Evolutionary conservation across 2,329 filamentous ascomycete species (phyloP).

Genomic region (Fonsecaea nubica): DNA sequence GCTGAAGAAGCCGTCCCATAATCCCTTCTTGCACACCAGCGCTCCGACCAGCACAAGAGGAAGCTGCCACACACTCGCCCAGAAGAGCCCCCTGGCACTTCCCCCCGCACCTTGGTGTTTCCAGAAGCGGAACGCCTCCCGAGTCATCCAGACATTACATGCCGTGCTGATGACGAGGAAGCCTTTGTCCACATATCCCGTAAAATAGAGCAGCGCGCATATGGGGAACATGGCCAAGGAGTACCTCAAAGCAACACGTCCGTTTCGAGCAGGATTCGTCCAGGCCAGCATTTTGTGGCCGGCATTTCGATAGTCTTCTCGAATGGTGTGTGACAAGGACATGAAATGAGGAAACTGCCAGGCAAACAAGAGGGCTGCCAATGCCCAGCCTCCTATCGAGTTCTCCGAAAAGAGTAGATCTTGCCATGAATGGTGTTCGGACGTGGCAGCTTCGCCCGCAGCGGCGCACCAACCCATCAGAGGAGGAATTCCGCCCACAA

Average conservation of each 20-base stretch:
- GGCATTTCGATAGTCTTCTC: conserved; percentile 81
- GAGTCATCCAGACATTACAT: conserved; percentile 84
- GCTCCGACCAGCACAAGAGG: conserved; percentile 88
- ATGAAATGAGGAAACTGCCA: conserved; percentile 99
- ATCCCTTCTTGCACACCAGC: conserved; percentile 89
- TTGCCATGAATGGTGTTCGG: conserved; percentile 72
- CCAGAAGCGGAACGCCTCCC: conserved; percentile 83
- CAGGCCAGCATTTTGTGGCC: conserved; percentile 78
- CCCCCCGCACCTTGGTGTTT: conserved; percentile 76
- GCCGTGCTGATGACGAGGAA: conserved; percentile 81
- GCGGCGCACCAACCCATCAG: conserved; percentile 98
- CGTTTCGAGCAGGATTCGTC: conserved; percentile 84
- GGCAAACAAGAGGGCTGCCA: conserved; percentile 82
- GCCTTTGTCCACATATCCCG: conserved; percentile 81
- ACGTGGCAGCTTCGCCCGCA: conserved; percentile 81
- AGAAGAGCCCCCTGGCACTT: conserved; percentile 84
- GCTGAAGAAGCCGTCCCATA: conserved; percentile 83
- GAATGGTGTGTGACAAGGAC: conserved; percentile 84
- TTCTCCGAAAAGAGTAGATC: conserved; percentile 76
- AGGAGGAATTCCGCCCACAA: conserved; percentile 92
- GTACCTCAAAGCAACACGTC: conserved; percentile 86
- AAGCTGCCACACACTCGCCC: conserved; percentile 97
- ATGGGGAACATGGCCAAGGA: conserved; percentile 84
- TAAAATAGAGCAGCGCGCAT: conserved; percentile 78
- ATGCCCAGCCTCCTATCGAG: conserved; percentile 81